Evolutionary conservation across 257 asterid genomes (phyloP).

Genomic region (Ilex aquifolium): DNA sequence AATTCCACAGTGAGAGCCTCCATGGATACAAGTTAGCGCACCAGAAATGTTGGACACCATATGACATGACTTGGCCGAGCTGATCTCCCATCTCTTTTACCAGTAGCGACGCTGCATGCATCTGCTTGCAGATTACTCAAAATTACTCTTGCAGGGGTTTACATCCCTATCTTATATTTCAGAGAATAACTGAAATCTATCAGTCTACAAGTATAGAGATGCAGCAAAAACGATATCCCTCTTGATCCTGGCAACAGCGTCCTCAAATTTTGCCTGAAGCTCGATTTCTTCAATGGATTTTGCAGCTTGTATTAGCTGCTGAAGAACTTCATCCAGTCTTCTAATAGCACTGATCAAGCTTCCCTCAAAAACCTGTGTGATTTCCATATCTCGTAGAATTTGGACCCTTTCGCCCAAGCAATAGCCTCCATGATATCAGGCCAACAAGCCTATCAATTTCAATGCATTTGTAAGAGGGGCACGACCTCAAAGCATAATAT

Average conservation of each 20-base stretch:
- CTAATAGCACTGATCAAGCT: constrained; percentile 95
- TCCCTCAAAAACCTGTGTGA: constrained; percentile 94
- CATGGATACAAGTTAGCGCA: no score
- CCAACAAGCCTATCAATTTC: constrained; percentile 38
- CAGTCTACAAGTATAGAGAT: constrained; percentile 62
- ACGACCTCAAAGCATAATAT: neutral
- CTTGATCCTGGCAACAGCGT: constrained; percentile 83
- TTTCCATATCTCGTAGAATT: constrained; percentile 84
- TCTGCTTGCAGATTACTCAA: no score
- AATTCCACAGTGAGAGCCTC: no score
- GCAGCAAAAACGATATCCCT: constrained; percentile 98
- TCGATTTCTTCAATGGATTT: constrained; percentile 80
- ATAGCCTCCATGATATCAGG: constrained; percentile 97
- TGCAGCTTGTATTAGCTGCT: constrained; percentile 89
- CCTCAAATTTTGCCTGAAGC: constrained; percentile 83
- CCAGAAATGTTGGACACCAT: no score
- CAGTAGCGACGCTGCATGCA: no score
- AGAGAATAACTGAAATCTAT: neutral
- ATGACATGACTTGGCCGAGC: no score
- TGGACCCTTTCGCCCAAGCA: constrained; percentile 90
- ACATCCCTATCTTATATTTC: neutral
- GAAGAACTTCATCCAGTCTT: constrained; percentile 95
- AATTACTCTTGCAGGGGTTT: neutral
- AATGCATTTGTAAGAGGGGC: no score
- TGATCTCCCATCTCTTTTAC: no score